phyloP scores from a whole-genome alignment of 208 protist genomes.

The Wallacemonas sp. region DNA sequence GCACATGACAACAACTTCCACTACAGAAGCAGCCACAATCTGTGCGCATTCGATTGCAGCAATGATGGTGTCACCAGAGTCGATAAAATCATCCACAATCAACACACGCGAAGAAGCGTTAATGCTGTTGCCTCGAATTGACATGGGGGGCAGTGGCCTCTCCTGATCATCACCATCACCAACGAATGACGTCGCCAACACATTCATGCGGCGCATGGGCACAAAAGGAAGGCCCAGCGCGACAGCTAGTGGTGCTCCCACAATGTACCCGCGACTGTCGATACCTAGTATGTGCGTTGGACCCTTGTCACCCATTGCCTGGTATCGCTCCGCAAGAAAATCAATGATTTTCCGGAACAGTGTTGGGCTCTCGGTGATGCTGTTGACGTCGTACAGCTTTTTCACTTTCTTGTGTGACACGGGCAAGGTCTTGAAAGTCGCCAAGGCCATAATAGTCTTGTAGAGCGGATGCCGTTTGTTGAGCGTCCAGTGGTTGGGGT shows the following conservation, averaged over 20 bases:
- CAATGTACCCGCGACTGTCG: constrained; percentile 76
- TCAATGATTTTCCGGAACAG: constrained; percentile 67
- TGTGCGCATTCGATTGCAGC: constrained; percentile 67
- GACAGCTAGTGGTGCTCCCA: constrained; percentile 77
- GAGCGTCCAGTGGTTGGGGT: constrained; percentile 46
- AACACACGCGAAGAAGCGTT: constrained; percentile 56
- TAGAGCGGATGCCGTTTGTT: constrained; percentile 33
- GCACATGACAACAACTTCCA: constrained; percentile 76
- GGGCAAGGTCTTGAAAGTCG: constrained; percentile 19
- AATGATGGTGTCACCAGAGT: constrained; percentile 63
- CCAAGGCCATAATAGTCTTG: constrained; percentile 19
- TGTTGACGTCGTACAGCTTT: constrained; percentile 83
- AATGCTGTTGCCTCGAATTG: constrained; percentile 68
- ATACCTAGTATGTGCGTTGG: constrained; percentile 79
- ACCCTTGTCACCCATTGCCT: constrained; percentile 41
- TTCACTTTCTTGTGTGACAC: constrained; percentile 29
- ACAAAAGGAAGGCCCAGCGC: constrained; percentile 80
- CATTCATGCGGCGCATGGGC: constrained; percentile 48
- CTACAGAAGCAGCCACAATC: constrained; percentile 55
- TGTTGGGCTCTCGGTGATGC: constrained; percentile 70
- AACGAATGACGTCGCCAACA: constrained; percentile 49
- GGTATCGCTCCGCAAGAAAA: constrained; percentile 68
- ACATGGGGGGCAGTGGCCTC: constrained; percentile 31
- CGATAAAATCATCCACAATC: constrained; percentile 91
- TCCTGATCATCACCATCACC: constrained; percentile 36